Evolutionary conservation across 495 filamentous ascomycete genomes (phyloP).

Genomic region (Lasiosphaeriaceae sp.): DNA sequence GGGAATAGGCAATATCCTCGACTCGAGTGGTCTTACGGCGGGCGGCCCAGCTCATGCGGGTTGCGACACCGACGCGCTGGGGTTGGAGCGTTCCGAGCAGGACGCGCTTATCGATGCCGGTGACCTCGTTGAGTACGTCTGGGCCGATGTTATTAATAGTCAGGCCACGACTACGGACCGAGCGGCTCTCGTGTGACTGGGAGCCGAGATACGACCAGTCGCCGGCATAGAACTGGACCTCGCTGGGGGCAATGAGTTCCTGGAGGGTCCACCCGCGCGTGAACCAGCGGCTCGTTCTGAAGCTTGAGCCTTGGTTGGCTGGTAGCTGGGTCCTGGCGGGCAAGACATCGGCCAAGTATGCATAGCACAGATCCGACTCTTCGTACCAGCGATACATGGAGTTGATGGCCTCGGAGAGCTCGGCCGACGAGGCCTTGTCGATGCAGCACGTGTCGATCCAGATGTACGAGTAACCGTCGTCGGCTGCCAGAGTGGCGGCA

Average conservation of each 20-base stretch:
- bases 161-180: too few relatives aligned
- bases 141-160: too few relatives aligned
- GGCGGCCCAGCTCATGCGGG: conserved; percentile 24
- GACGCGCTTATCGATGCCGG: not conserved
- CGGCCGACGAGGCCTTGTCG: conserved; percentile 36
- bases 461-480: conserved; percentile 20
- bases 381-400: conserved; percentile 31
- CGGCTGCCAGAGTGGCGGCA: conserved; percentile 23
- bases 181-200: too few relatives aligned
- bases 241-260: conserved; percentile 1
- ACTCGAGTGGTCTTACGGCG: conserved; percentile 11
- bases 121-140: not conserved
- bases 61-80: conserved; percentile 8
- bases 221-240: conserved; percentile 1
- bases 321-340: not conserved
- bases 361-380: conserved; percentile 28
- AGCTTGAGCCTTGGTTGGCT: not conserved
- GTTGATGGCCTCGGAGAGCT: conserved; percentile 37
- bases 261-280: too few relatives aligned
- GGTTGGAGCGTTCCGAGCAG: conserved; percentile 3
- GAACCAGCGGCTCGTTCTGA: conserved; percentile 3
- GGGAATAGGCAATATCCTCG: conserved; percentile 25
- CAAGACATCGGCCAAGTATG: conserved; percentile 21
- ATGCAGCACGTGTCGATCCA: conserved; percentile 38
- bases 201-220: not conserved